Percentiles rank a stretch among this genome's conserved stretches.
phyloP scores from a whole-genome alignment of 805 yeast genomes.

The Ogataea paradorogensis region DNA sequence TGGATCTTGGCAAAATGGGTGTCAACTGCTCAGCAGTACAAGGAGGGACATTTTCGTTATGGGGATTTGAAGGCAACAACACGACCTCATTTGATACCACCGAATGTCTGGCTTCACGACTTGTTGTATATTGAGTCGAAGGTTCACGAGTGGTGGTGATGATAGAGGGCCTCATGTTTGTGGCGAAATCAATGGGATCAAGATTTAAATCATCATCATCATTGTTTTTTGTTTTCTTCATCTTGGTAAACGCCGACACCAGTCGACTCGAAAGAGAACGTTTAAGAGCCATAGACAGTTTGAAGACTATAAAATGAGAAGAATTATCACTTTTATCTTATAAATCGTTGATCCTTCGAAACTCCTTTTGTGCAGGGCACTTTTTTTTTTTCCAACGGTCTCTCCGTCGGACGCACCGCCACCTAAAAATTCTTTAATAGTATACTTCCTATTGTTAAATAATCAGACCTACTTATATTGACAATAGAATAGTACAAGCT shows the following conservation, averaged over 20 bases:
- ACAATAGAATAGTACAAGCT: background rate
- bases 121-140: background rate
- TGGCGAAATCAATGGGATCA: background rate
- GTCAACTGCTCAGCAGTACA: conserved; percentile 29
- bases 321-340: background rate
- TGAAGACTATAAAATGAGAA: background rate
- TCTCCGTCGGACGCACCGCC: conserved; percentile 8
- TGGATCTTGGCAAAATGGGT: conserved; percentile 23
- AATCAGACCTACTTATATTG: background rate
- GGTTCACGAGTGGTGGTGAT: background rate
- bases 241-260: conserved; percentile 8
- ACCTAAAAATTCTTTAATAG: background rate
- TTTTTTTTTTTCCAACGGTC: conserved; percentile 4
- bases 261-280: conserved; percentile 13
- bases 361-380: background rate
- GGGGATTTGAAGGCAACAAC: conserved; percentile 28
- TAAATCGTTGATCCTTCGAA: background rate
- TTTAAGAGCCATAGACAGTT: conserved; percentile 6
- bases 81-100: conserved; percentile 16
- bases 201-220: conserved; percentile 2
- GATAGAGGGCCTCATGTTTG: background rate
- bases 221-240: conserved; percentile 8
- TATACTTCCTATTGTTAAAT: too few relatives aligned
- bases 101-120: background rate
- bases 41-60: conserved; percentile 28